phyloP scores from a whole-genome alignment of 805 yeast genomes.

The Candida ficus region DNA sequence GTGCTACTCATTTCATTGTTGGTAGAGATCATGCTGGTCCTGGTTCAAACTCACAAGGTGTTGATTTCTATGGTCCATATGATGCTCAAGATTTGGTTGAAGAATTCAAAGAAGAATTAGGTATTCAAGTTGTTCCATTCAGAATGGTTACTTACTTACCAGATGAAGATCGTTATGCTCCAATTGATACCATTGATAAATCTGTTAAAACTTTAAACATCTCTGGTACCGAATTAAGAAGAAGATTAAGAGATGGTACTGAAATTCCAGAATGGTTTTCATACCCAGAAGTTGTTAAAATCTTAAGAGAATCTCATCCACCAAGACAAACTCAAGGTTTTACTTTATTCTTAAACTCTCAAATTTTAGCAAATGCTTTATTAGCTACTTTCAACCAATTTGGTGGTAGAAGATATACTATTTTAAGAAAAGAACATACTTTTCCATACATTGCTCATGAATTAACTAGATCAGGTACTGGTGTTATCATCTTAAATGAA shows the following conservation, averaged over 20 bases:
- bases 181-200: conserved; percentile 84
- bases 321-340: conserved; percentile 90
- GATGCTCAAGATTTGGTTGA: conserved; percentile 92
- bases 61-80: conserved; percentile 93
- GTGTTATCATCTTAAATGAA: conserved; percentile 60
- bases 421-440: conserved; percentile 36
- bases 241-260: conserved; percentile 77
- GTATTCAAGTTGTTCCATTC: conserved; percentile 89
- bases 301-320: conserved; percentile 87
- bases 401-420: conserved; percentile 67
- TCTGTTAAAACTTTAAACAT: conserved; percentile 81
- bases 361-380: conserved; percentile 72
- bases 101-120: conserved; percentile 67
- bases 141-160: conserved; percentile 96
- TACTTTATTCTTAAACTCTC: conserved; percentile 61
- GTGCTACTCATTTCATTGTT: conserved; percentile 94
- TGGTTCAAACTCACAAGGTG: conserved; percentile 82
- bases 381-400: conserved; percentile 88
- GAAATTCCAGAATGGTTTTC: conserved; percentile 97
- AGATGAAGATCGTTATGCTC: conserved; percentile 91
- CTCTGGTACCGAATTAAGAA: conserved; percentile 92
- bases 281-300: conserved; percentile 91
- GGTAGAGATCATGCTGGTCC: conserved; percentile 99
- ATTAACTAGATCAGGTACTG: conserved; percentile 85
- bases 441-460: conserved; percentile 67